Percentiles rank a stretch among this genome's conserved stretches.
Evolutionary conservation across 2,329 filamentous ascomycete genomes (phyloP).

Genomic region (Ophiostoma montium): DNA sequence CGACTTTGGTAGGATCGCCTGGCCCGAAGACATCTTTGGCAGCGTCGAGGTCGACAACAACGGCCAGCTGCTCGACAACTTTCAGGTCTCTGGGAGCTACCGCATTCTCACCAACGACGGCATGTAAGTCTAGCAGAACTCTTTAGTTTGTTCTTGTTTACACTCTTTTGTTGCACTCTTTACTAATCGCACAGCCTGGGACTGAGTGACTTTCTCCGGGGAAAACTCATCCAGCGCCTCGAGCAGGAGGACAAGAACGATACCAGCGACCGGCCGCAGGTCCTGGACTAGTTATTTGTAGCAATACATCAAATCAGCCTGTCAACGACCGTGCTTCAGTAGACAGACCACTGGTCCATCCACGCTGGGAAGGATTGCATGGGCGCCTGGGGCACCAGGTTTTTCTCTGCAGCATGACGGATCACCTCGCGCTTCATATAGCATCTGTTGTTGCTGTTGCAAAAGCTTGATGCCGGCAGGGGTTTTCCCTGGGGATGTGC

Average conservation of each 20-base stretch:
- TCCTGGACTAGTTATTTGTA: constrained; percentile 7
- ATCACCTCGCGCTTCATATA: no score
- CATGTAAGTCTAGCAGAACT: no score
- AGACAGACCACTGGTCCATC: no score
- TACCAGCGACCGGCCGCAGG: constrained; percentile 7
- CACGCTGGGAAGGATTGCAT: no score
- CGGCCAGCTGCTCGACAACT: constrained; percentile 22
- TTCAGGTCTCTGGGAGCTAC: constrained; percentile 25
- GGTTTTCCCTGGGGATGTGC: no score
- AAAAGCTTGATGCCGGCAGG: no score
- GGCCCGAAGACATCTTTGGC: constrained; percentile 56
- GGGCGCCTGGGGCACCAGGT: no score
- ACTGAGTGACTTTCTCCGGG: constrained; percentile 38
- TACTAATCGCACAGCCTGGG: constrained; percentile 28
- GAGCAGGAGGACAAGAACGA: constrained; percentile 33
- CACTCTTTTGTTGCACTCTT: constrained; percentile 6
- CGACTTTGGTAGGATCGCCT: constrained; percentile 53
- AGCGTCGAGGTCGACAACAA: constrained; percentile 48
- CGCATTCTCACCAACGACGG: constrained; percentile 51
- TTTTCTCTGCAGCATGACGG: no score
- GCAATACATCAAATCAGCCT: no score
- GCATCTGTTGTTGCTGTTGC: no score
- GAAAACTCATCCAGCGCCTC: constrained; percentile 39
- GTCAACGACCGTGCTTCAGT: no score
- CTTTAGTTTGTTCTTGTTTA: constrained; percentile 27